Conservation (phyloP, 1,139 yeast genomes). For the Saccharomyces hybrid region DNA sequence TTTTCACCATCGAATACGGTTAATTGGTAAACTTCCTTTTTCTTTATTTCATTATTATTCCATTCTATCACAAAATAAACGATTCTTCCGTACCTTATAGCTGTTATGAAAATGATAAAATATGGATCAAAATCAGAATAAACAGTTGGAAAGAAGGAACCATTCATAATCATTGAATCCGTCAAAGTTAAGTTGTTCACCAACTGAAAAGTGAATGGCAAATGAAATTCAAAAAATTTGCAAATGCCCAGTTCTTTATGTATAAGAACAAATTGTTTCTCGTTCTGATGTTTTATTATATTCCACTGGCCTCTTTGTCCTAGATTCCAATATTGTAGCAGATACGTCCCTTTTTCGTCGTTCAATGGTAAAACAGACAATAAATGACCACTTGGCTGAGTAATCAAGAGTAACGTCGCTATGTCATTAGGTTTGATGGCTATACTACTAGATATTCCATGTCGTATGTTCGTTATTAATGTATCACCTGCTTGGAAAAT, state of each 20-base stretch:
- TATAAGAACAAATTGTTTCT: slow-evolving; percentile 15
- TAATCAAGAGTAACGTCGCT: slow-evolving; percentile 11
- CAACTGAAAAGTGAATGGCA: slow-evolving; percentile 13
- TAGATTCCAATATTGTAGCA: slow-evolving; percentile 17
- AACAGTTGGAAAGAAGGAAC: slow-evolving; percentile 11
- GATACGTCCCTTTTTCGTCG: not conserved
- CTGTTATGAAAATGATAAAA: slow-evolving; percentile 18
- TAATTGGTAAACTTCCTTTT: slow-evolving; percentile 21
- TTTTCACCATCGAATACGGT: slow-evolving; percentile 16
- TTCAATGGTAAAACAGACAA: slow-evolving; percentile 12
- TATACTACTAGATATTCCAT: slow-evolving; percentile 12
- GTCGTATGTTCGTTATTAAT: slow-evolving; percentile 2
- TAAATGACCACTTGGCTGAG: slow-evolving; percentile 14
- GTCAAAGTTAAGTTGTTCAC: slow-evolving; percentile 19
- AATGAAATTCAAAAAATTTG: slow-evolving; percentile 19
- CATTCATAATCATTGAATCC: slow-evolving; percentile 12
- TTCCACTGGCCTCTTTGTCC: slow-evolving; percentile 17
- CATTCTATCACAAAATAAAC: slow-evolving; percentile 23
- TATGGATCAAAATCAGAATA: slow-evolving; percentile 5
- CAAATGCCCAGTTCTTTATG: slow-evolving; percentile 13
- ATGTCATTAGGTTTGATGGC: slow-evolving; percentile 5
- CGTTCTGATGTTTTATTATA: slow-evolving; percentile 11
- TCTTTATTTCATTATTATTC: slow-evolving; percentile 12
- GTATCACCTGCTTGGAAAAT: slow-evolving; percentile 9
- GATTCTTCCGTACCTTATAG: slow-evolving; percentile 14